Conservation (phyloP, 179 eudicot genomes). For the Spinacia oleracea region DNA sequence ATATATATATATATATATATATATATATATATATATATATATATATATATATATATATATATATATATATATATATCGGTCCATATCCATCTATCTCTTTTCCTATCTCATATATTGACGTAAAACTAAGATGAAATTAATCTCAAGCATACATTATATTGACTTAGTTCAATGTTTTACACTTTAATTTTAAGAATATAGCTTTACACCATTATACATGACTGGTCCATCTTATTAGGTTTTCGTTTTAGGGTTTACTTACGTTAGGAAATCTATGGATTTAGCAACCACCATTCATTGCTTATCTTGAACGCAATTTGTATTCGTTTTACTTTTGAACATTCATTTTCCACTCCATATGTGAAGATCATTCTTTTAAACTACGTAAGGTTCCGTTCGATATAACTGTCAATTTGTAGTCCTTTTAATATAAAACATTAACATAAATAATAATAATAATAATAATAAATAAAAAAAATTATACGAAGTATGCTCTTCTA, state of each 20-base stretch:
- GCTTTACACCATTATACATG: no score
- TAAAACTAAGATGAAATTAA: background rate
- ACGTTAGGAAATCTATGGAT: background rate
- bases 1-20: no score
- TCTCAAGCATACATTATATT: background rate
- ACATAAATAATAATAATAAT: no score
- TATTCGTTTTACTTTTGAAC: background rate
- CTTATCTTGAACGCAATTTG: background rate
- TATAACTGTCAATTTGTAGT: no score
- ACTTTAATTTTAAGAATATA: no score
- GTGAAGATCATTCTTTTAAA: no score
- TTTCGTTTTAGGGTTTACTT: background rate
- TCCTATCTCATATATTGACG: background rate
- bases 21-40: no score
- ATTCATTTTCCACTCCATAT: background rate
- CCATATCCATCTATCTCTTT: background rate
- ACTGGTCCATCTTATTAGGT: background rate
- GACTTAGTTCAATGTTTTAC: background rate
- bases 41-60: no score
- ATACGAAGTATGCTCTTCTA: no score
- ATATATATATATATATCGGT: background rate
- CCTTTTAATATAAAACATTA: no score
- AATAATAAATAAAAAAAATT: no score
- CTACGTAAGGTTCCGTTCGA: no score
- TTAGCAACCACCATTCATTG: background rate